Base-by-base conservation (phyloP, 768 basidiomycete genomes). In the Leucocoprinus leucothites region DNA sequence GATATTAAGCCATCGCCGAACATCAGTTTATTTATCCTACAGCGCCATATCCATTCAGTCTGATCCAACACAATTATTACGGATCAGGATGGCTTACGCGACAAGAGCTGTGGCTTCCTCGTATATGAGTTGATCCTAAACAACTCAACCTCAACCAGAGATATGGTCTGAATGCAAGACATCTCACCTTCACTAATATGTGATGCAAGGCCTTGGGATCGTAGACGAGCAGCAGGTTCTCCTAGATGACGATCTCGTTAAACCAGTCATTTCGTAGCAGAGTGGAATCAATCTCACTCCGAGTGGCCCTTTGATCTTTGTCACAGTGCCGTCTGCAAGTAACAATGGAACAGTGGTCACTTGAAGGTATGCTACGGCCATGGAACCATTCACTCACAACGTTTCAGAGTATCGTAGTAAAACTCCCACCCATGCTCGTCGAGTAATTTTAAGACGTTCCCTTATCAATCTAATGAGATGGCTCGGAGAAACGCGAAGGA, bases 181-280 rank as follows among this genome's bases (percentile, higher is more conserved):
- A 13, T 28, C 51, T n/a, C 43, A 75, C 79, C 63, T 78, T 80
- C 48, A 79, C 67, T 6, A 76, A 31, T 26, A 80, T 74, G 56
- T 75, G 73, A 55, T 78, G 69, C 50, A 81, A 56, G 1, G 78
- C 78, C 38, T 68, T 69, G 0, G 78, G 74, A 57, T 81, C 79
- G 47, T 62, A 76, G 9, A 78, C 67, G 54, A 74, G 73, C 9
- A 81, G 68, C 49, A 69, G 63, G 40, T 66, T 61, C 53, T 65
- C 64, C 71, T 71, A 11, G 24, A 28, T 31, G 31, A 31, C 5
- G 6, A 46, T 14, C 58, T 53, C 35, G 35, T 18, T 31, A 31
- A 5, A 5, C 6, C 31, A 31, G 31, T 31, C 31, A 31, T 31
- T 11, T 11, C 11, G 5, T 5, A 31, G 5, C 11, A 31, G 31